Evolutionary conservation across 495 filamentous ascomycete genomes (phyloP), one percentile per base, ranked within the genome.

Genomic region (Penicillium ucsense): DNA sequence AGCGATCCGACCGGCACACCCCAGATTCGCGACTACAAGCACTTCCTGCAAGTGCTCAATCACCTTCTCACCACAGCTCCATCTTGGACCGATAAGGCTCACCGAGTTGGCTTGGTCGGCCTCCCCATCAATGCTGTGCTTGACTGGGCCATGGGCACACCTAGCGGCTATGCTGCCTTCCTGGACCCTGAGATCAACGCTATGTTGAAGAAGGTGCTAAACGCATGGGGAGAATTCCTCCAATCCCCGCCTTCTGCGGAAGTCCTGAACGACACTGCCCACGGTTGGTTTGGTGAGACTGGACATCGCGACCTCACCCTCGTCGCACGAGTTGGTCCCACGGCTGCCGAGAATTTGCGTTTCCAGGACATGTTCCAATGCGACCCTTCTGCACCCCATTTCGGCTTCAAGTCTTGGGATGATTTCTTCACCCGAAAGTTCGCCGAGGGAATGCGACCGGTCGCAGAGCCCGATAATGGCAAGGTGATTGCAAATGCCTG

Each of bases 81-180:
- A 2, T 68, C 78, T 44, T 85, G 78, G 80, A 80, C 66, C 28
- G 74, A 73, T 41, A 55, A 62, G 29, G 55, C 67, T 3, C 59
- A 72, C 38, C 66, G 74, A 0, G 75, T 80, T 0, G 81, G 80
- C 5, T 71, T 86, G 54, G 79, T 86, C 28, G 84, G 84, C 0
- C 65, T 84, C 1, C 84, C 84, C 3, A 78, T 87, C 60, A 76
- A 74, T 41, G 82, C 82, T 4, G 71, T 87, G 27, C 75, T 88
- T 9, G 82, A 86, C 56, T 87, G 84, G 70, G 80, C 81, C 4
- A 86, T 86, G 81, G 81, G 77, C 8, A 88, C 84, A 0, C 71
- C 76, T 0, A 78, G 73, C 42, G 84, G 84, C 0, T 78, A 79
- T 47, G 80, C 81, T 0, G 77, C 77, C 2, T 89, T 86, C 58